Evolutionary conservation across 2,329 filamentous ascomycete species (phyloP).

Genomic region (Arthroderma sp.): DNA sequence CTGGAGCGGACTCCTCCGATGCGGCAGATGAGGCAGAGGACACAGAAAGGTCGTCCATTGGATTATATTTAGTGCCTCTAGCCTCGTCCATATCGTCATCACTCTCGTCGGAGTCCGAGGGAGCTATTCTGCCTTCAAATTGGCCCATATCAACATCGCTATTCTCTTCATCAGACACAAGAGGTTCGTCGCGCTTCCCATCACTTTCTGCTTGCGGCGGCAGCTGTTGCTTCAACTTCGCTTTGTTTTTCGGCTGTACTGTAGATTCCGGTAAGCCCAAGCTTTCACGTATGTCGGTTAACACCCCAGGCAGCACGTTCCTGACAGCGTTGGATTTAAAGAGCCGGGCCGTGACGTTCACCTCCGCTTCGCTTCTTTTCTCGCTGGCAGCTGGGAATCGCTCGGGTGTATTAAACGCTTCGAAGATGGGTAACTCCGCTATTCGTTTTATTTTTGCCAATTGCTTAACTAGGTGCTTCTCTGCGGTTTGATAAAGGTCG

Average conservation of each 20-base stretch:
- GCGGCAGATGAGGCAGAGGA: slow-evolving; percentile 22
- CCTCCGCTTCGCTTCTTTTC: slow-evolving; percentile 31
- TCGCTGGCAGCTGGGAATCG: slow-evolving; percentile 20
- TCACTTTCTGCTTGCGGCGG: background rate
- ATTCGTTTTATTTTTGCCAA: slow-evolving; percentile 46
- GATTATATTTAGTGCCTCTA: slow-evolving; percentile 7
- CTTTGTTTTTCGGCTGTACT: background rate
- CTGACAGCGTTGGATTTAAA: slow-evolving; percentile 49
- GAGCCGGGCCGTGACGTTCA: slow-evolving; percentile 47
- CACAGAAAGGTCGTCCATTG: slow-evolving; percentile 16
- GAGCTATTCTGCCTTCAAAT: slow-evolving; percentile 24
- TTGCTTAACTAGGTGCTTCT: slow-evolving; percentile 44
- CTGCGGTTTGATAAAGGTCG: slow-evolving; percentile 37
- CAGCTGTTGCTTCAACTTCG: background rate
- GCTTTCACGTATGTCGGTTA: slow-evolving; percentile 27
- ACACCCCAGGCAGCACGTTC: slow-evolving; percentile 37
- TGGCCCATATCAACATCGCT: slow-evolving; percentile 14
- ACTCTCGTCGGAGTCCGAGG: slow-evolving; percentile 15
- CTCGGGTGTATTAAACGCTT: slow-evolving; percentile 22
- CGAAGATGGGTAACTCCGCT: slow-evolving; percentile 37
- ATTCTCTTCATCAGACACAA: background rate
- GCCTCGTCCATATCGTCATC: slow-evolving; percentile 14
- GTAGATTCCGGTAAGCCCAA: slow-evolving; percentile 19
- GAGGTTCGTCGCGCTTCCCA: background rate
- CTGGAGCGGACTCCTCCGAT: slow-evolving; percentile 16